These are phyloP conservation scores for Phytomonas sp. DNA, from an alignment of 208 protist genomes.

Conservation along the genomic window DNA sequence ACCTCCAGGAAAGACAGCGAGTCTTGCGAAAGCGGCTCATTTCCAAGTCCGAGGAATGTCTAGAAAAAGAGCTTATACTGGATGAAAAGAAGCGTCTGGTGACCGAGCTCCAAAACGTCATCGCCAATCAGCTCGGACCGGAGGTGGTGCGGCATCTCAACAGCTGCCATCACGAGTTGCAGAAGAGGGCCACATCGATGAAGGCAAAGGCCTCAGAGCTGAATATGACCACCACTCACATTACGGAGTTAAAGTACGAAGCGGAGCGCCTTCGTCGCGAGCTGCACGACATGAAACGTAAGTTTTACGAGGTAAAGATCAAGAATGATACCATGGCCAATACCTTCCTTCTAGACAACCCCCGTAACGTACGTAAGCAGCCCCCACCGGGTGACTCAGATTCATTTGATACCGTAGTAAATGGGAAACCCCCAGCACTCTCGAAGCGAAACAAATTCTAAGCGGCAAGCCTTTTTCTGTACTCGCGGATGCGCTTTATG, in stretches of 20 bases:
- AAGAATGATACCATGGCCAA: constrained; percentile 37
- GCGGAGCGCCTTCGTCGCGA: constrained; percentile 88
- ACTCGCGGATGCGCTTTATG: not conserved
- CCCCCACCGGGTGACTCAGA: not conserved
- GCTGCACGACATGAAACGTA: constrained; percentile 91
- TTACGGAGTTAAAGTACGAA: constrained; percentile 91
- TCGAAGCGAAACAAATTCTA: not conserved
- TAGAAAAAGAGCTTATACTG: constrained; percentile 92
- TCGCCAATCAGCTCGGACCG: constrained; percentile 92
- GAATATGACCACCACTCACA: constrained; percentile 82
- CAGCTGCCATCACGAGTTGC: constrained; percentile 88
- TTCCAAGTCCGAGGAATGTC: constrained; percentile 95
- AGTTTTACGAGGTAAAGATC: constrained; percentile 92
- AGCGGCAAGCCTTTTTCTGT: not conserved
- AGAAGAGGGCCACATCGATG: constrained; percentile 90
- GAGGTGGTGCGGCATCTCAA: constrained; percentile 94
- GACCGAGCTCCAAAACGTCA: constrained; percentile 90
- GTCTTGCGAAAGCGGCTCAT: constrained; percentile 95
- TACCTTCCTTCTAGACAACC: not conserved
- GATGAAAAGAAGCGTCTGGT: constrained; percentile 95
- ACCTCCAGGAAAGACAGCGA: constrained; percentile 94
- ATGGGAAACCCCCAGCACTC: not conserved
- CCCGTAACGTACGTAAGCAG: not conserved
- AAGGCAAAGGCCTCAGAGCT: constrained; percentile 88
- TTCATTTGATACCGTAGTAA: not conserved